These are phyloP conservation scores for Lichtheimia corymbifera DNA, from an alignment of 371 early-diverging fungal species.

Conservation along the genomic window DNA sequence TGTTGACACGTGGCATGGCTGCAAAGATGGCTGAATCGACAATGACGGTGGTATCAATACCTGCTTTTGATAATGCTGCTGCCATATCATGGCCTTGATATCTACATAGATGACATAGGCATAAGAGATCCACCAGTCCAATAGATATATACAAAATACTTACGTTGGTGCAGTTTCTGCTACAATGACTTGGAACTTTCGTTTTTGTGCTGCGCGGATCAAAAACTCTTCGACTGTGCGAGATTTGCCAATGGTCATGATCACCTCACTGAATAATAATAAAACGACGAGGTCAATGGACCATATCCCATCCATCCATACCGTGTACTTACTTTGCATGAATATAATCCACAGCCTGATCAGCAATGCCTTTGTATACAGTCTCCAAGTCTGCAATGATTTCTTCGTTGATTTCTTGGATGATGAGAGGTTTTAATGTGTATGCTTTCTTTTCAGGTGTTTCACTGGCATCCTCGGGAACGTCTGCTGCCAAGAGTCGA, in stretches of 20 bases:
- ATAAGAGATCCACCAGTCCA: too few relatives aligned
- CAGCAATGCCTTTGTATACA: conserved; percentile 72
- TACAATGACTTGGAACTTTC: conserved; percentile 92
- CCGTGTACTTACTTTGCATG: conserved; percentile 86
- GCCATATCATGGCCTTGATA: conserved; percentile 90
- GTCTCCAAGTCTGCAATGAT: conserved; percentile 81
- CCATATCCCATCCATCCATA: neutral
- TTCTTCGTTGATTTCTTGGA: conserved; percentile 82
- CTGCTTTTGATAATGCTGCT: conserved; percentile 68
- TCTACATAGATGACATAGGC: conserved; percentile 18
- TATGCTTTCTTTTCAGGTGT: conserved; percentile 34
- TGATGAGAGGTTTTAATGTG: conserved; percentile 70
- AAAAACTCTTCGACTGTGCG: conserved; percentile 87
- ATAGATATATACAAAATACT: conserved; percentile 9
- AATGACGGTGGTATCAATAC: conserved; percentile 92
- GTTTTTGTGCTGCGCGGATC: conserved; percentile 80
- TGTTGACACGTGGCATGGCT: conserved; percentile 96
- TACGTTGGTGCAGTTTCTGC: conserved; percentile 90
- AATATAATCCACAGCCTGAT: conserved; percentile 83
- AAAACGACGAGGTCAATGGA: conserved; percentile 1
- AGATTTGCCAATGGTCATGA: conserved; percentile 91
- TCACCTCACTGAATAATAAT: conserved; percentile 82
- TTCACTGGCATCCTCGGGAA: conserved; percentile 25
- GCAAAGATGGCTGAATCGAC: conserved; percentile 95
- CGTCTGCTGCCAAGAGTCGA: conserved; percentile 60